Base-by-base conservation (phyloP, 2,329 filamentous ascomycete species). In the Colletotrichum godetiae region DNA sequence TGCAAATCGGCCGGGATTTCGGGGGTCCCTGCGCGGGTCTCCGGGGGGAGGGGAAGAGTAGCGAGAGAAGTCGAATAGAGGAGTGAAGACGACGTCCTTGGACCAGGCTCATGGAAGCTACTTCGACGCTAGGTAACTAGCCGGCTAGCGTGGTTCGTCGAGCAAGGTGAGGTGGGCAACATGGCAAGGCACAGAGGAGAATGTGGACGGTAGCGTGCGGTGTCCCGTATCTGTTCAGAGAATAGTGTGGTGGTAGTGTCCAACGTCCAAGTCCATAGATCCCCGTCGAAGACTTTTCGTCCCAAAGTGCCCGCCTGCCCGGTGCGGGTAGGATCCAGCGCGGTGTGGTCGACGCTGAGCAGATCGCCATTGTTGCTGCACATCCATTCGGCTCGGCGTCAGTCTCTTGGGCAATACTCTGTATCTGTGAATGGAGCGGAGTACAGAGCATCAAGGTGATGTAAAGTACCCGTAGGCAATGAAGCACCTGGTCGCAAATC, bases 81-180 rank as follows among this genome's bases (percentile, higher is more conserved):
- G 33, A 37, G 46, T 58, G 60, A 72, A 72, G 69, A 72, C 69
- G 37, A 42, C 33, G 58, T 72, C 69, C 69, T 68, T 37, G 65
- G 69, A 68, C 65, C 69, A 68, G 69, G 69, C 69, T 72, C 69
- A 62, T 72, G 69, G 69, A 68, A 72, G 69, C 69, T 68, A 58
- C 65, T 29, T 68, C 19, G 37, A 46, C 69, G 24, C 69, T 72
- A 68, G 69, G 58, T 59, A 31, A 68, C 52, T 68, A 62, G 22
- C 59, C 42, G 69, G 29, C 69, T 72, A 72, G 69, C 69, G 69
- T 68, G 65, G 65, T 68, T 68, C 65, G 58, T 53, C 19, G 49
- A 53, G 35, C 69, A 71, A 49, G 64, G 62, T 49, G 29, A 58
- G 33, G 35, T 68, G 59, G 53, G 59, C 13, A n/a, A 46, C 13